phyloP scores from a whole-genome alignment of 2,329 filamentous ascomycete genomes.

The Colletotrichum navitas region DNA sequence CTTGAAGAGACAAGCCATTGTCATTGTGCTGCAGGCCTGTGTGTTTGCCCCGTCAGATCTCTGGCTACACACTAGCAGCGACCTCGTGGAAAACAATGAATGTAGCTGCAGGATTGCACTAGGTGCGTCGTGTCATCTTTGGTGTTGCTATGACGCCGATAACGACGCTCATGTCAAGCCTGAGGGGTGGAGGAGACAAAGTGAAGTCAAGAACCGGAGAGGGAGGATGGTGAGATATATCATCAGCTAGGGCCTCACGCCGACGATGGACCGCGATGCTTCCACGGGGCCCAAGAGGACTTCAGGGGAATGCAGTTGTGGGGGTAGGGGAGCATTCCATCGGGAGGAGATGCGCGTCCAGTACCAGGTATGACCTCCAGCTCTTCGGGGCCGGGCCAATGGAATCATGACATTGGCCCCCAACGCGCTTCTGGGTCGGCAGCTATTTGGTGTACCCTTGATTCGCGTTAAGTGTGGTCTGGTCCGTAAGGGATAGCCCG shows the following conservation, averaged over 20 bases:
- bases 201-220: not conserved
- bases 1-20: constrained; percentile 34
- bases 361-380: constrained; percentile 10
- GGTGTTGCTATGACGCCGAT: not conserved
- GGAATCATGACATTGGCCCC: not conserved
- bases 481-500: constrained; percentile 36
- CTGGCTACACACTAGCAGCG: constrained; percentile 2
- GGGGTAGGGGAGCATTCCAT: constrained; percentile 40
- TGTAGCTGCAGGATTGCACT: not conserved
- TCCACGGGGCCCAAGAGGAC: constrained; percentile 19
- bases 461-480: constrained; percentile 40
- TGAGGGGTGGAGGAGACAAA: not conserved
- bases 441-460: not conserved
- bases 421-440: not conserved
- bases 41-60: constrained; percentile 3
- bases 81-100: not conserved
- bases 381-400: constrained; percentile 19
- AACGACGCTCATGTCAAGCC: not conserved
- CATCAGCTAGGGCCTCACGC: not conserved
- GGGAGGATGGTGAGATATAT: constrained; percentile 2
- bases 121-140: not conserved
- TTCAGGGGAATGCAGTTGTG: constrained; percentile 35
- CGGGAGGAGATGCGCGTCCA: constrained; percentile 31
- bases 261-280: constrained; percentile 17
- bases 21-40: not conserved